These are phyloP conservation scores for Cruciata laevipes DNA, from an alignment of 257 asterid species.

Conservation along the genomic window DNA sequence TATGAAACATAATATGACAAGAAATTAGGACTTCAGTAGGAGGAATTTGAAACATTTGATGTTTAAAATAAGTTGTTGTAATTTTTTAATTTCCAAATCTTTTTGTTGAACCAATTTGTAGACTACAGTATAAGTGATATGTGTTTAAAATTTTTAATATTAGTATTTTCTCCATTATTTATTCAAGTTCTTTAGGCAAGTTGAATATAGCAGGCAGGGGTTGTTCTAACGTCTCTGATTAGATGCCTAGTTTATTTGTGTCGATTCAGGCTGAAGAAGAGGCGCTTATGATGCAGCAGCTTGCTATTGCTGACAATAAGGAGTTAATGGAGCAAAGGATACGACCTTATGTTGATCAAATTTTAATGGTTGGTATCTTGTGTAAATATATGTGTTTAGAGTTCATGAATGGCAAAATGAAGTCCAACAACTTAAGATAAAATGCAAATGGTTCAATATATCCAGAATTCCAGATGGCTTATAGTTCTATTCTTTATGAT, in stretches of 20 bases:
- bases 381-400: constrained; percentile 6
- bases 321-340: constrained; percentile 60
- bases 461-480: not conserved
- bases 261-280: constrained; percentile 85
- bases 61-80: not conserved
- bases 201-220: not conserved
- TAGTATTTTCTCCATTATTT: not conserved
- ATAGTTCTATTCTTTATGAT: not conserved
- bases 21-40: not conserved
- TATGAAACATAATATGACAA: not conserved
- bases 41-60: not conserved
- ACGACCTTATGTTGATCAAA: constrained; percentile 58
- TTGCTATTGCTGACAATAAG: constrained; percentile 47
- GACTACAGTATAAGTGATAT: not conserved
- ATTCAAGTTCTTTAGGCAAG: not conserved
- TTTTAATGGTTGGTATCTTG: constrained; percentile 49
- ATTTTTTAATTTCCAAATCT: not conserved
- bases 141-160: not conserved
- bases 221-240: not conserved
- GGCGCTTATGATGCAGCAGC: constrained; percentile 77
- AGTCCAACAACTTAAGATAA: no score
- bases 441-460: no score
- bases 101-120: not conserved
- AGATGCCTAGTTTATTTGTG: constrained; percentile 10
- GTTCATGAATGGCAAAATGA: not conserved